Evolutionary conservation across 1,139 yeast species (phyloP).

Genomic region (Suhomyces chickasaworum): DNA sequence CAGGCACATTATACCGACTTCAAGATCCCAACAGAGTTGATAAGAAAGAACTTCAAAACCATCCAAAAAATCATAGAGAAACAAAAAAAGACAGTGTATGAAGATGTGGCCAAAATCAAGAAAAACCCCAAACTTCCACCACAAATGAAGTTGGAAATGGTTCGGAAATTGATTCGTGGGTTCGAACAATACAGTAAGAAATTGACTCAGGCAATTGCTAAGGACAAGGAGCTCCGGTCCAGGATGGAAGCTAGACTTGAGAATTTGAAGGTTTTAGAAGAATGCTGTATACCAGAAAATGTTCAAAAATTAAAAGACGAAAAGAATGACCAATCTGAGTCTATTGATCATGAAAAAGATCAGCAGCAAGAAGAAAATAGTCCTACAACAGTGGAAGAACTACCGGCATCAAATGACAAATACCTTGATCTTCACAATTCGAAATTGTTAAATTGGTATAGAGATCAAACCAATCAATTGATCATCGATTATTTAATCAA

Average conservation of each 20-base stretch:
- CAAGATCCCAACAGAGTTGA: constrained; percentile 61
- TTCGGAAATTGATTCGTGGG: constrained; percentile 41
- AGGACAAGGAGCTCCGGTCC: constrained; percentile 53
- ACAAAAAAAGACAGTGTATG: constrained; percentile 46
- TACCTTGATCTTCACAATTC: constrained; percentile 42
- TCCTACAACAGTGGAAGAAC: neutral
- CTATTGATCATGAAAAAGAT: neutral
- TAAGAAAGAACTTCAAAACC: constrained; percentile 58
- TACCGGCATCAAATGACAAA: constrained; percentile 16
- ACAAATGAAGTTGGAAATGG: constrained; percentile 31
- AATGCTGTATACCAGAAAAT: constrained; percentile 20
- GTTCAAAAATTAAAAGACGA: neutral
- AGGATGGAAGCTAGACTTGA: constrained; percentile 50
- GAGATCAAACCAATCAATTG: constrained; percentile 60
- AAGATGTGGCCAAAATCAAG: constrained; percentile 38
- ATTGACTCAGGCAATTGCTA: constrained; percentile 38
- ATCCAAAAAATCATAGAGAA: constrained; percentile 61
- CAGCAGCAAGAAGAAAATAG: neutral
- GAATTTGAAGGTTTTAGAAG: constrained; percentile 38
- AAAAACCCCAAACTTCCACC: constrained; percentile 29
- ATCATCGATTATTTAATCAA: constrained; percentile 61
- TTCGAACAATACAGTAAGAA: constrained; percentile 53
- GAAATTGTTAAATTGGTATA: constrained; percentile 56
- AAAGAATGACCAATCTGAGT: neutral
- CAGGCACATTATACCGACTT: constrained; percentile 55